Conservation (phyloP, 106 monocot species). For the Dactylorhiza incarnata region DNA sequence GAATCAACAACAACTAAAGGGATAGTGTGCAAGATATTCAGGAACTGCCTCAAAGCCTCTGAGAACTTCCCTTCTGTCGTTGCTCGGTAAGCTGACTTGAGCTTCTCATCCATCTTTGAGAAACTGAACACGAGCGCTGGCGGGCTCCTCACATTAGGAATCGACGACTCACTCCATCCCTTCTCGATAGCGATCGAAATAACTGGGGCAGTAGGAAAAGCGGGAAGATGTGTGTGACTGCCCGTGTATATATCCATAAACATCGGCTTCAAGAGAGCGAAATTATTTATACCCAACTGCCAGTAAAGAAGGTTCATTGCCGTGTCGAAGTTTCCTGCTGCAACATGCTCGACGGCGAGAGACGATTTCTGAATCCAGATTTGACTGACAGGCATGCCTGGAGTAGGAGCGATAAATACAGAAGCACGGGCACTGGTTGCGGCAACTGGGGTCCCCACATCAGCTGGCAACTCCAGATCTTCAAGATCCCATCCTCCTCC, state of each 20-base stretch:
- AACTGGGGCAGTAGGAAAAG: conserved; percentile 44
- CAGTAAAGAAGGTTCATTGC: conserved; percentile 74
- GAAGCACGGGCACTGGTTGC: conserved; percentile 38
- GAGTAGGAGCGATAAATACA: conserved; percentile 54
- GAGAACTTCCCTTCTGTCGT: conserved; percentile 69
- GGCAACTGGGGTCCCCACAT: conserved; percentile 48
- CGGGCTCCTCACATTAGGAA: conserved; percentile 59
- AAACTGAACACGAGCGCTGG: conserved; percentile 73
- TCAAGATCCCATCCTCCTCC: conserved; percentile 83
- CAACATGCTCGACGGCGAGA: conserved; percentile 81
- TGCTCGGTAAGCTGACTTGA: conserved; percentile 57
- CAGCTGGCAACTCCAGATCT: conserved; percentile 76
- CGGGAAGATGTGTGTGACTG: conserved; percentile 60
- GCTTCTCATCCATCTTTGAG: conserved; percentile 75
- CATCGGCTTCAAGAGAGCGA: conserved; percentile 54
- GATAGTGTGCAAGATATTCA: conserved; percentile 57
- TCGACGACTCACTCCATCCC: conserved; percentile 76
- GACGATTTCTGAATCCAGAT: conserved; percentile 90
- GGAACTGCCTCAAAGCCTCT: conserved; percentile 66
- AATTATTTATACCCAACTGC: conserved; percentile 84
- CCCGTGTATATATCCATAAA: conserved; percentile 69
- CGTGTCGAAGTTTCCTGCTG: conserved; percentile 81
- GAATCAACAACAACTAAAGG: conserved; percentile 89
- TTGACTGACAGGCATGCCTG: conserved; percentile 88
- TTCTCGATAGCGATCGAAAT: conserved; percentile 62